Evolutionary conservation across 805 yeast species (phyloP).

Genomic region (Ascoidea tarda): DNA sequence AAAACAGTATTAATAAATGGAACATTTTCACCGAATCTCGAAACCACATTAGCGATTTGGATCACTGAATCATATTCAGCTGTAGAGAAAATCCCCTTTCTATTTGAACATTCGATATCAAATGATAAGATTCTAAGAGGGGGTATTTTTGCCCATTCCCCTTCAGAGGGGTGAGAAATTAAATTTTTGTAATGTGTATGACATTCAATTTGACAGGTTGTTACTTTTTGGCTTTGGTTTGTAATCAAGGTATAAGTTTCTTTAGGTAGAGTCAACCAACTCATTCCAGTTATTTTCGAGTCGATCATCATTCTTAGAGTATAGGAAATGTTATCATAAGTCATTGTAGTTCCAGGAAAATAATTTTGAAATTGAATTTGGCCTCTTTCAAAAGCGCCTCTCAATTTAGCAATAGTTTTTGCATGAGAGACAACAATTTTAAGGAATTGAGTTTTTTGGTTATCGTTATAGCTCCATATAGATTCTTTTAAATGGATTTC

Average conservation of each 20-base stretch:
- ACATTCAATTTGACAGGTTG: conserved; percentile 82
- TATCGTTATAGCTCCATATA: conserved; percentile 88
- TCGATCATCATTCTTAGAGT: conserved; percentile 83
- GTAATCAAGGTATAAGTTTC: conserved; percentile 43
- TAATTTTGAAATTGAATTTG: conserved; percentile 50
- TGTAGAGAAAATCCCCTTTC: conserved; percentile 94
- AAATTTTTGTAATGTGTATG: conserved; percentile 52
- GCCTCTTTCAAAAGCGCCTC: conserved; percentile 78
- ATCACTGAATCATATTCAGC: conserved; percentile 88
- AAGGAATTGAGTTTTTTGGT: conserved; percentile 63
- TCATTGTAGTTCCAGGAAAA: conserved; percentile 46
- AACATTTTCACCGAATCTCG: conserved; percentile 63
- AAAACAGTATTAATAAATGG: conserved; percentile 94
- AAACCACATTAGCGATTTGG: conserved; percentile 93
- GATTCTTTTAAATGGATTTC: conserved; percentile 66
- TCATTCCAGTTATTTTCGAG: conserved; percentile 88
- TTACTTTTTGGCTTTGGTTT: conserved; percentile 24
- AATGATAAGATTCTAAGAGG: conserved; percentile 88
- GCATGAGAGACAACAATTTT: conserved; percentile 59
- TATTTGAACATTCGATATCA: conserved; percentile 97
- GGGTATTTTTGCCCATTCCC: conserved; percentile 86
- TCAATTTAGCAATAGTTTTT: conserved; percentile 46
- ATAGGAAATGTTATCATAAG: conserved; percentile 86
- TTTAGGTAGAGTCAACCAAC: conserved; percentile 85
- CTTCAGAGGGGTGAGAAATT: conserved; percentile 76